Percentiles rank a stretch among this genome's conserved stretches.
Evolutionary conservation across 345 rosid species (phyloP).

Genomic region (Zanthoxylum bungeanum): DNA sequence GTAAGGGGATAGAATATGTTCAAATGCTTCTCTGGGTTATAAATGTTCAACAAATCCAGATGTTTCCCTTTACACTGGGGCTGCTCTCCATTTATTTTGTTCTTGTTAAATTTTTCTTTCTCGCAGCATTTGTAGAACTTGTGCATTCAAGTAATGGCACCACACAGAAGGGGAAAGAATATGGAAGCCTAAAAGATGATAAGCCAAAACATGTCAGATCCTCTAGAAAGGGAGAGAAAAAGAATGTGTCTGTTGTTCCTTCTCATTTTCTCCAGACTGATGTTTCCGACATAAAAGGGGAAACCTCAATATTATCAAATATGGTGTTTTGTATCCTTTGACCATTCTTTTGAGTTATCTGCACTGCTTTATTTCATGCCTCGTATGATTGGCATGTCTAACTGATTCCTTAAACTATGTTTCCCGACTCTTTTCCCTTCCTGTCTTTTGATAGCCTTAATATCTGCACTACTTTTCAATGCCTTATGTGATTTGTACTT

Average conservation of each 20-base stretch:
- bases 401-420: neutral
- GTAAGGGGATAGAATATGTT: constrained; percentile 38
- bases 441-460: neutral
- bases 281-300: constrained; percentile 72
- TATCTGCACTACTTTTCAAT: neutral
- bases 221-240: constrained; percentile 55
- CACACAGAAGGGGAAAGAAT: constrained; percentile 59
- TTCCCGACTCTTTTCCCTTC: neutral
- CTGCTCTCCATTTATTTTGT: neutral
- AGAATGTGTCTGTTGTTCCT: constrained; percentile 61
- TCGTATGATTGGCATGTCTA: neutral
- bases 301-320: constrained; percentile 70
- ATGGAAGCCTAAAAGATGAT: constrained; percentile 34
- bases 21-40: neutral
- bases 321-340: constrained; percentile 92
- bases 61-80: neutral
- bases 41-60: neutral
- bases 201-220: constrained; percentile 37
- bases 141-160: constrained; percentile 93
- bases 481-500: neutral
- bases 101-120: constrained; percentile 12
- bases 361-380: constrained; percentile 3
- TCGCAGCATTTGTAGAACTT: constrained; percentile 79
- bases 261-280: constrained; percentile 81
- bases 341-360: neutral